A percentile compares a stretch with the other conserved stretches of the same genome.
Conservation (phyloP, 2,329 filamentous ascomycete species). For the Cercospora sp. region DNA sequence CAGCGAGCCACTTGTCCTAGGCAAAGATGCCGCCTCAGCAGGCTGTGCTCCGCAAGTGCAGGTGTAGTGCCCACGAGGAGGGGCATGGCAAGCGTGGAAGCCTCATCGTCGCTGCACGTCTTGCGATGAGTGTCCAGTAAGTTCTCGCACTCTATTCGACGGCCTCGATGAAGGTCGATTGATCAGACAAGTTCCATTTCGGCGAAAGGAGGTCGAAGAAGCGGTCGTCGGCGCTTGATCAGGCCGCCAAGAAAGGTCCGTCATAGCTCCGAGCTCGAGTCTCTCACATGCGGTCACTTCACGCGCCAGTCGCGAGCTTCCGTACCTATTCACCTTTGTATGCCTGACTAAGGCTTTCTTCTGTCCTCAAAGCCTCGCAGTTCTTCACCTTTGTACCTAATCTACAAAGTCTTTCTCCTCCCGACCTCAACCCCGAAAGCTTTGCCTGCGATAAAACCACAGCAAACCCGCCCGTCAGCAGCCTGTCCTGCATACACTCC, state of each 20-base stretch:
- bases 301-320: background rate
- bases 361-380: background rate
- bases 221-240: background rate
- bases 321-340: background rate
- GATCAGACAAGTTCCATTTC: background rate
- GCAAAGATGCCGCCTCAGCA: background rate
- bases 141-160: background rate
- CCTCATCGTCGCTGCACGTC: background rate
- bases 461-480: background rate
- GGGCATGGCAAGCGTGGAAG: background rate
- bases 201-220: background rate
- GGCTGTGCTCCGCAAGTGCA: background rate
- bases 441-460: background rate
- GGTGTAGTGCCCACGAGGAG: background rate
- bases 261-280: background rate
- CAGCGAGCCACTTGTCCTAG: background rate
- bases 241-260: background rate
- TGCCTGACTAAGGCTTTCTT: background rate
- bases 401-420: background rate
- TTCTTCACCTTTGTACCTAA: background rate
- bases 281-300: background rate
- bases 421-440: background rate
- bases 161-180: background rate
- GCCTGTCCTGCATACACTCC: background rate
- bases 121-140: background rate